Percentiles rank a stretch among this genome's conserved stretches.
phyloP scores from a whole-genome alignment of 192 early-diverging fungal genomes.

The Gonapodya sp. region DNA sequence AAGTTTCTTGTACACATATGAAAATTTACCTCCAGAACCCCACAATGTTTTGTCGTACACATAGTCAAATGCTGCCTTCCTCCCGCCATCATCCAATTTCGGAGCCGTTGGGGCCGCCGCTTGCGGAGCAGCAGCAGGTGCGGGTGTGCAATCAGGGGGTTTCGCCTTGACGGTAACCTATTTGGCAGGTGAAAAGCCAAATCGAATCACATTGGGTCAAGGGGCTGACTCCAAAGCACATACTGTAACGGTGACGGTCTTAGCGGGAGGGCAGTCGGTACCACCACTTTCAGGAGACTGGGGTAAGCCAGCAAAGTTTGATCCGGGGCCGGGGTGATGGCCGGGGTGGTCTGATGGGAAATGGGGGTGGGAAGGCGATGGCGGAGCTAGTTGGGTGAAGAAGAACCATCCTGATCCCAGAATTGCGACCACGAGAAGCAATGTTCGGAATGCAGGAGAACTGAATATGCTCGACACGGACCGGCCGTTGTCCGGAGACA shows the following conservation, averaged over 20 bases:
- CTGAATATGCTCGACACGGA: neutral
- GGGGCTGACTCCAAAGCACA: too few species aligned
- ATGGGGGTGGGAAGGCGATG: neutral
- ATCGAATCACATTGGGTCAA: too few species aligned
- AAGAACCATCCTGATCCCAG: neutral
- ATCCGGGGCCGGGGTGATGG: neutral
- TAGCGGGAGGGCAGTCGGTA: neutral
- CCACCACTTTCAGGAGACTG: neutral
- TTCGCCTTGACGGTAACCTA: slow-evolving; percentile 1
- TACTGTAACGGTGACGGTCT: neutral
- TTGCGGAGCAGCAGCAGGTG: neutral
- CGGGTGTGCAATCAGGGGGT: neutral
- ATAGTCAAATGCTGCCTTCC: neutral
- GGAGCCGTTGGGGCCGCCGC: neutral
- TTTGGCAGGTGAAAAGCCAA: too few species aligned
- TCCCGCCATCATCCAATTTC: neutral
- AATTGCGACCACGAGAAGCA: neutral
- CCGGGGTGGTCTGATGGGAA: neutral
- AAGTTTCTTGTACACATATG: neutral
- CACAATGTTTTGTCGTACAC: neutral
- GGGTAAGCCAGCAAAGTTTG: neutral
- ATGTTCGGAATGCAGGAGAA: too few species aligned
- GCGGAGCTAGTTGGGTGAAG: neutral
- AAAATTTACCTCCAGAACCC: neutral
- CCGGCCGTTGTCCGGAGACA: neutral